Conservation (phyloP, 1,284 basidiomycete genomes). For the Salmacisia buchloeana region DNA sequence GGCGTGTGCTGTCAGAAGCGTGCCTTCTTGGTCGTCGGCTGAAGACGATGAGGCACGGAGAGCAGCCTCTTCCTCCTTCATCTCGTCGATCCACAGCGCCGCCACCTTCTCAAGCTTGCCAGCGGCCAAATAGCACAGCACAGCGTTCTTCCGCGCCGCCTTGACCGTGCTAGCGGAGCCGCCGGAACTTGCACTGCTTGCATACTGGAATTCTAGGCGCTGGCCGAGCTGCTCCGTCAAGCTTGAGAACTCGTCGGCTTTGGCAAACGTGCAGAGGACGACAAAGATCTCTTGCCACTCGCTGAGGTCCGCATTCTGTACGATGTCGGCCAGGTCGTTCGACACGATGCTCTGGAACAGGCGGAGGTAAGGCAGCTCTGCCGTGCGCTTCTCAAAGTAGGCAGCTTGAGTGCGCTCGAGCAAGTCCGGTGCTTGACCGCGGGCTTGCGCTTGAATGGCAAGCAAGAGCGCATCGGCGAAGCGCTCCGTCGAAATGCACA, state of each 20-base stretch:
- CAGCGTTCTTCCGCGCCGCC: constrained; percentile 78
- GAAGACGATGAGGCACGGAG: not conserved
- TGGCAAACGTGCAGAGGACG: constrained; percentile 90
- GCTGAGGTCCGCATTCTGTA: constrained; percentile 86
- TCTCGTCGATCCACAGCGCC: constrained; percentile 86
- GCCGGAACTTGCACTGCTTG: not conserved
- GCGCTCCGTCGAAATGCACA: constrained; percentile 81
- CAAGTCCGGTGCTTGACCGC: constrained; percentile 76
- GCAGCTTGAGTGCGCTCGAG: constrained; percentile 82
- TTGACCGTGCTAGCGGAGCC: constrained; percentile 52
- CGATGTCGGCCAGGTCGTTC: constrained; percentile 83
- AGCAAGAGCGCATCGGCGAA: constrained; percentile 92
- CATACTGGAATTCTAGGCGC: constrained; percentile 75
- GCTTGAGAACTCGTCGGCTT: constrained; percentile 72
- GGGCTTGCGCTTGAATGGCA: constrained; percentile 59
- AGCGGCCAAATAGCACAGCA: constrained; percentile 78
- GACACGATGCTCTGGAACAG: constrained; percentile 92
- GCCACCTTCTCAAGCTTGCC: constrained; percentile 81
- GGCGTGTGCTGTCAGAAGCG: constrained; percentile 65
- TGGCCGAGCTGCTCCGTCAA: constrained; percentile 88
- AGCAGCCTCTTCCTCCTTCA: constrained; percentile 71
- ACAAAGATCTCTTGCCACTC: constrained; percentile 99
- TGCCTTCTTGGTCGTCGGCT: constrained; percentile 15
- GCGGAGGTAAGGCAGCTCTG: constrained; percentile 77
- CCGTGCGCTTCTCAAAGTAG: constrained; percentile 80